Conservation (phyloP, 164 flowering plant genomes). For the Warburgia ugandensis region DNA sequence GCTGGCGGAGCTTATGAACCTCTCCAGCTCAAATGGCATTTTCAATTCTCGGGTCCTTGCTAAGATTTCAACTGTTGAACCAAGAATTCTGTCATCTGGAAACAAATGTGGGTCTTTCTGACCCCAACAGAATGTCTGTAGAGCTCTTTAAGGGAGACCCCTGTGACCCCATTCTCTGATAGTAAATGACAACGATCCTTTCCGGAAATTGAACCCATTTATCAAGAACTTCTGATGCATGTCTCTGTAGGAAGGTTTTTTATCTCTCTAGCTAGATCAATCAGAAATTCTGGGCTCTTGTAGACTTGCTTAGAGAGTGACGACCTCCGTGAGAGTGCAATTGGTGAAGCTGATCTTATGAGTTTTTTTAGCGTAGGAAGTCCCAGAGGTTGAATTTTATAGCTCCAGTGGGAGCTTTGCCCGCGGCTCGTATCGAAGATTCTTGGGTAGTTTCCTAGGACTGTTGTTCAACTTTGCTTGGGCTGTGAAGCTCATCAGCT, state of each 20-base stretch:
- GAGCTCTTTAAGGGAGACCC: constrained; percentile 73
- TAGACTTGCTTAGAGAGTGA: constrained; percentile 36
- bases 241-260: constrained; percentile 42
- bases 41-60: constrained; percentile 55
- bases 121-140: constrained; percentile 77
- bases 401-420: constrained; percentile 38
- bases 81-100: constrained; percentile 78
- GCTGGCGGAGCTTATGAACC: constrained; percentile 46
- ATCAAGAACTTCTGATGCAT: constrained; percentile 50
- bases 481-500: too few species aligned
- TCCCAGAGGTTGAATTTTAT: constrained; percentile 65
- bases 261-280: constrained; percentile 67
- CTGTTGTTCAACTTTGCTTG: too few species aligned
- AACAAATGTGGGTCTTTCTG: constrained; percentile 63
- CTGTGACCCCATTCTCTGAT: constrained; percentile 82
- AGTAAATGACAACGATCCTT: constrained; percentile 83
- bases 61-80: constrained; percentile 71
- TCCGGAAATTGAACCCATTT: constrained; percentile 50
- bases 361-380: constrained; percentile 56
- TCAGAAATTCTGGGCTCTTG: constrained; percentile 63
- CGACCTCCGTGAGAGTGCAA: constrained; percentile 21
- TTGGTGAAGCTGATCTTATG: constrained; percentile 22
- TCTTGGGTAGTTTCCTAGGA: constrained; percentile 34
- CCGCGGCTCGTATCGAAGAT: constrained; percentile 44
- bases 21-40: constrained; percentile 44